A percentile compares a stretch with the other conserved stretches of the same genome.
Conservation (phyloP, 129 eudicot genomes). For the Gnaphalium uliginosum region DNA sequence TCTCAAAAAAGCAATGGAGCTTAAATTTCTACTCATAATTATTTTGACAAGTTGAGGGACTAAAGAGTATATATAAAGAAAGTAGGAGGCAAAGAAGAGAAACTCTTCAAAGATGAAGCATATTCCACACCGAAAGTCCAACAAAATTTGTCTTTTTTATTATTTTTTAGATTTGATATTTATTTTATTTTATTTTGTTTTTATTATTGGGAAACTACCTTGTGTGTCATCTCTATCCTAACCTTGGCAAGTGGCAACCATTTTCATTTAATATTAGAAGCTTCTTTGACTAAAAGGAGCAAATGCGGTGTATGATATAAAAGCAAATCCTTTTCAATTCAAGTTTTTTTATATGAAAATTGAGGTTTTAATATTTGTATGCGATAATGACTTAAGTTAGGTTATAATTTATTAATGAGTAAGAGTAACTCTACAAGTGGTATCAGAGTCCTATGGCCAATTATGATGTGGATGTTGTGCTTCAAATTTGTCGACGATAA, state of each 20-base stretch:
- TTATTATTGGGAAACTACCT: background rate
- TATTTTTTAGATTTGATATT: background rate
- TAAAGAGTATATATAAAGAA: background rate
- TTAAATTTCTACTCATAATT: background rate
- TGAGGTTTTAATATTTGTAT: background rate
- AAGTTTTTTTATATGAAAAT: background rate
- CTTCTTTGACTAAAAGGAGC: constrained; percentile 1
- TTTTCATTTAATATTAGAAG: constrained; percentile 8
- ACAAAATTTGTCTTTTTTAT: constrained; percentile 1
- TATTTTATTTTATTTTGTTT: background rate
- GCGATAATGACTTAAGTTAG: background rate
- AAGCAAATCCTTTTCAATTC: background rate
- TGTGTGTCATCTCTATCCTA: background rate
- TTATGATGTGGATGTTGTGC: too few species aligned
- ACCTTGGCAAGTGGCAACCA: background rate
- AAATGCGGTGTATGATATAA: background rate
- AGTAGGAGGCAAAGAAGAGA: constrained; percentile 18
- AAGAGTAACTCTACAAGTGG: too few species aligned
- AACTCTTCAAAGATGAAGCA: constrained; percentile 24
- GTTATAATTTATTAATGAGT: background rate
- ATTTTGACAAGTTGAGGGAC: constrained; percentile 1
- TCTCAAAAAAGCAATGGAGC: background rate
- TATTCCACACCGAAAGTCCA: constrained; percentile 39
- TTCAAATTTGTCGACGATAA: too few species aligned
- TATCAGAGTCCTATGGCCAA: too few species aligned